Base-by-base conservation (phyloP, 192 early-diverging fungal genomes). In the Coemansia sp. region DNA sequence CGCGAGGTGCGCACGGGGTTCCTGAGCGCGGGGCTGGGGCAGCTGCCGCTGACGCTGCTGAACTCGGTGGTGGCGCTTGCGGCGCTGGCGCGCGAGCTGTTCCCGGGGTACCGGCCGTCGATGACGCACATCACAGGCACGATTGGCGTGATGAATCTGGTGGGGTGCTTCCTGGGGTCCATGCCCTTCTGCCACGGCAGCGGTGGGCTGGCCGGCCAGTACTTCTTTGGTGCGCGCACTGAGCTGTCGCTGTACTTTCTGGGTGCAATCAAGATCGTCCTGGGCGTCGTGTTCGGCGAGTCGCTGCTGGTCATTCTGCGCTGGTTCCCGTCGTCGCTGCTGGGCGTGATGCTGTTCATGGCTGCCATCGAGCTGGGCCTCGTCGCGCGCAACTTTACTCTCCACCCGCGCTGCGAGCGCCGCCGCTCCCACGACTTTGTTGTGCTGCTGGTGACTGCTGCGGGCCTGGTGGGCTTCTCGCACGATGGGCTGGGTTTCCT, bases 131-230 rank as follows among this genome's bases (percentile, higher is more conserved):
- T 81, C 21, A 73, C 59, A 5, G 78, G 91, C 30, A 85, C 85
- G 21, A 83, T 95, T 22, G 91, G 92, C 32, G 29, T 88, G 12
- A 93, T 94, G 87, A 88, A 91, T 61, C 57, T 94, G 31, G 55
- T 90, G 40, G 86, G 88, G 18, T 88, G 90, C 77, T 87, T 86
- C 68, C 81, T 93, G 77, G 86, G 89, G 7, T 82, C 91, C 22
- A 83, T 94, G 66, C 87, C 92, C 30, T 84, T 90, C 68, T 88
- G 93, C 60, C 88, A 90, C 52, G 86, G 89, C 25, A 90, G 90
- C 31, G 94, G 94, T 21, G 94, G 94, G 21, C 77, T 96, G n/a
- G 91, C 92, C n/a, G 94, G 88, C 6, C 92, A 96, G 75, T 93
- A 94, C 67, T 89, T 92, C 7, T 96, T 96, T 74, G 94, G 94